Evolutionary conservation across 306 rosid species (phyloP).

Genomic region (Vigna mungo): DNA sequence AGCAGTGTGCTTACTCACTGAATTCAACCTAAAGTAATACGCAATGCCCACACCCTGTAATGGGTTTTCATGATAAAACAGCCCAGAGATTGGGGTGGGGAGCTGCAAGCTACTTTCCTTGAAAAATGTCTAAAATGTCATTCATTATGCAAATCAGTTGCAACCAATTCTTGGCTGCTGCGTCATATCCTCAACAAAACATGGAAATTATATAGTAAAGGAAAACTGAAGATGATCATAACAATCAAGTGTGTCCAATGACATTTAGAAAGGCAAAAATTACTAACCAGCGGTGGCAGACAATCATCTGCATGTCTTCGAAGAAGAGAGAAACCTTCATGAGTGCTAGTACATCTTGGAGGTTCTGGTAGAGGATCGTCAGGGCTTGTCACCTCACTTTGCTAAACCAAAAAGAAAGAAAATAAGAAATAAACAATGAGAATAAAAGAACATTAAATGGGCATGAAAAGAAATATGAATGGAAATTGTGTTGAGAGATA

Average conservation of each 20-base stretch:
- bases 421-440: constrained; percentile 31
- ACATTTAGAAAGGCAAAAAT: neutral
- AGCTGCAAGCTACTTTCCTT: constrained; percentile 58
- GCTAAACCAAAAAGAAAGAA: constrained; percentile 57
- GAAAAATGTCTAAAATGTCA: constrained; percentile 99
- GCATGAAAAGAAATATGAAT: constrained; percentile 22
- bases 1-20: constrained; percentile 1
- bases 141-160: constrained; percentile 89
- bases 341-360: constrained; percentile 90
- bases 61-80: constrained; percentile 18
- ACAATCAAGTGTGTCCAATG: constrained; percentile 55
- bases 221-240: neutral
- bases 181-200: constrained; percentile 84
- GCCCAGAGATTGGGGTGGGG: constrained; percentile 7
- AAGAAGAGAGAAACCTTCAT: constrained; percentile 96
- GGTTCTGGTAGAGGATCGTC: constrained; percentile 80
- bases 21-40: constrained; percentile 2
- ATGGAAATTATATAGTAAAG: constrained; percentile 32
- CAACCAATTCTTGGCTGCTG: constrained; percentile 97
- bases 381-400: constrained; percentile 80
- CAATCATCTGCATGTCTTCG: constrained; percentile 99
- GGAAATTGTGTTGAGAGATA: constrained; percentile 40
- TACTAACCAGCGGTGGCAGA: constrained; percentile 85
- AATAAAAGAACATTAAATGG: constrained; percentile 24
- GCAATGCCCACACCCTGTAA: neutral